phyloP scores from a whole-genome alignment of 1,284 basidiomycete genomes.

The Gomphus bonarii region DNA sequence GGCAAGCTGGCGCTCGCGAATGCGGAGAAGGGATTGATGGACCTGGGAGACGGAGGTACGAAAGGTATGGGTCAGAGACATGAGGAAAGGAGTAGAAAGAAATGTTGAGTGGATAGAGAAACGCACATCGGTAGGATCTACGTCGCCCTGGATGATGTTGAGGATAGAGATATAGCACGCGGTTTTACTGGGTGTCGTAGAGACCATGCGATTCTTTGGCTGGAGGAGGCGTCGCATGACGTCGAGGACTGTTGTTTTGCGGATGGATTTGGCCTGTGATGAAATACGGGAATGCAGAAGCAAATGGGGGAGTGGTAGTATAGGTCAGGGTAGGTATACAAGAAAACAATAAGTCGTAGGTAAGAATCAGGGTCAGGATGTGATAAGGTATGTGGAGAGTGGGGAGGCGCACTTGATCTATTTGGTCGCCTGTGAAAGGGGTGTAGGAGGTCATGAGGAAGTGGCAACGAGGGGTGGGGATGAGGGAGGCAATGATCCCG shows the following conservation, averaged over 20 bases:
- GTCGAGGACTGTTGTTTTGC: constrained; percentile 92
- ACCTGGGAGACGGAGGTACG: constrained; percentile 41
- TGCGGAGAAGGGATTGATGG: constrained; percentile 93
- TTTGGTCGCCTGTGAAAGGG: constrained; percentile 93
- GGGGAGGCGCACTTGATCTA: constrained; percentile 63
- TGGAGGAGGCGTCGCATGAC: constrained; percentile 97
- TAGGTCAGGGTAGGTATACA: neutral
- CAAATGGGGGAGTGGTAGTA: neutral
- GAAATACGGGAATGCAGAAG: neutral
- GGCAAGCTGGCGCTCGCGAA: constrained; percentile 92
- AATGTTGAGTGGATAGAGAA: constrained; percentile 1
- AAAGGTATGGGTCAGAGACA: neutral
- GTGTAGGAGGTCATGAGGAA: constrained; percentile 99
- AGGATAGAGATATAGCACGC: constrained; percentile 97
- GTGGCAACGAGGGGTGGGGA: constrained; percentile 97
- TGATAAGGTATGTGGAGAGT: neutral
- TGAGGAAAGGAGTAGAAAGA: neutral
- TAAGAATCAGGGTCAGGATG: neutral
- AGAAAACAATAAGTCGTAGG: neutral
- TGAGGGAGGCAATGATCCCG: constrained; percentile 93
- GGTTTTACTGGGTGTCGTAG: constrained; percentile 84
- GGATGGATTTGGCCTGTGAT: constrained; percentile 71
- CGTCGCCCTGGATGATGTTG: constrained; percentile 98
- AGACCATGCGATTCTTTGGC: constrained; percentile 98
- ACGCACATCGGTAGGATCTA: constrained; percentile 91